phyloP scores from a whole-genome alignment of 257 asterid species.

The Nicotiana tomentosiformis region DNA sequence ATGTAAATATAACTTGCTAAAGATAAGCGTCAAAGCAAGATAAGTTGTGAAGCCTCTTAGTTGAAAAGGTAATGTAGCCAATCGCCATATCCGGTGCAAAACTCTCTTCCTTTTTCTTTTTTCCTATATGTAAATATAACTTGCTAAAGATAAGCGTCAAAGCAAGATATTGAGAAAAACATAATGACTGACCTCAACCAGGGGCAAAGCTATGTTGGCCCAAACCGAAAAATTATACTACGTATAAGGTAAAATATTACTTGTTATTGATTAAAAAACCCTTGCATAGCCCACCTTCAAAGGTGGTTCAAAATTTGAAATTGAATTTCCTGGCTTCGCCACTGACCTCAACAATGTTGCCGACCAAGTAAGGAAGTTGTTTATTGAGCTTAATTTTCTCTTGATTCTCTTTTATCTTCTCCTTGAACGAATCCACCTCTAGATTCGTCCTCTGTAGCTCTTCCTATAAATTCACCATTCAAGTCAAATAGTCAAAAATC shows the following conservation, averaged over 20 bases:
- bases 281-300: no score
- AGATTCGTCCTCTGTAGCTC: constrained; percentile 79
- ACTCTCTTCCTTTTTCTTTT: background rate
- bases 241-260: no score
- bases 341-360: constrained; percentile 79
- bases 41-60: background rate
- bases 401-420: constrained; percentile 80
- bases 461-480: constrained; percentile 37
- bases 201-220: no score
- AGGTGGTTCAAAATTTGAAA: no score
- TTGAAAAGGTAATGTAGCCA: background rate
- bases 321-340: no score
- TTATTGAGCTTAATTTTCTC: constrained; percentile 85
- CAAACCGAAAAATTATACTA: no score
- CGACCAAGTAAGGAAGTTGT: constrained; percentile 88
- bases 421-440: constrained; percentile 71
- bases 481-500: background rate
- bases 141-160: background rate
- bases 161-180: background rate
- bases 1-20: background rate
- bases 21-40: no score
- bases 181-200: constrained; percentile 49
- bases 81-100: background rate
- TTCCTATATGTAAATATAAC: background rate
- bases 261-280: no score